Base-by-base conservation (phyloP, 2,329 filamentous ascomycete genomes). In the Didymella sp. region DNA sequence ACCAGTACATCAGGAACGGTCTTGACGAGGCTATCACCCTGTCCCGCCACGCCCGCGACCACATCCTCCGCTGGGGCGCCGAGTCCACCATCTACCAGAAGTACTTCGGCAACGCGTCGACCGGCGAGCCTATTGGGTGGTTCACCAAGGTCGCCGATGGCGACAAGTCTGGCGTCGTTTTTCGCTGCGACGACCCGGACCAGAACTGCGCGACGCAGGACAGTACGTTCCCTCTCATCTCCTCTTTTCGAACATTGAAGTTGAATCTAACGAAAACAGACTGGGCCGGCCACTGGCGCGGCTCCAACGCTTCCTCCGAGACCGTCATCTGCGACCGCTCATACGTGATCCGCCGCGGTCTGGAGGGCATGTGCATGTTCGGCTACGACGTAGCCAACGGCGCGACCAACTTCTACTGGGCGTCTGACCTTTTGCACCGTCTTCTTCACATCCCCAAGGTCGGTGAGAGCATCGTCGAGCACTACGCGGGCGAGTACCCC, bases 181-280 rank as follows among this genome's bases (percentile, higher is more conserved):
- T 90, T 79, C 84, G 87, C 19, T 90, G 88, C 64, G 88, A 91
- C 58, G 85, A 90, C 62, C 82, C 85, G 0, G 88, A 90, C 63
- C 76, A 80, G 19, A 90, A 90, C 76, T 90, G 88, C 56, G 60
- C 43, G 2, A 48, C 51, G 4, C 67, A 73, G 31, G 57, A 66
- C 21, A 70, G 74, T 76, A 64, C 49, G 61, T 41, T 3, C 2
- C 6, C 9, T 17, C 1, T 5, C 2, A 1, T 17, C 13, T 19
- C 19, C n/a, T n/a, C 11, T n/a, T n/a, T n/a, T n/a, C n/a, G n/a
- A n/a, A n/a, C n/a, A n/a, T n/a, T n/a, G n/a, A n/a, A n/a, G n/a
- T n/a, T n/a, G n/a, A n/a, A n/a, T n/a, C 22, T 9, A 13, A 51
- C 19, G 46, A 54, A 30, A 59, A 5, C 30, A 89, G 86, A 78